Percentiles rank a stretch among this genome's conserved stretches.
Evolutionary conservation across 2,329 filamentous ascomycete genomes (phyloP).

Genomic region (Monosporascus sp.): DNA sequence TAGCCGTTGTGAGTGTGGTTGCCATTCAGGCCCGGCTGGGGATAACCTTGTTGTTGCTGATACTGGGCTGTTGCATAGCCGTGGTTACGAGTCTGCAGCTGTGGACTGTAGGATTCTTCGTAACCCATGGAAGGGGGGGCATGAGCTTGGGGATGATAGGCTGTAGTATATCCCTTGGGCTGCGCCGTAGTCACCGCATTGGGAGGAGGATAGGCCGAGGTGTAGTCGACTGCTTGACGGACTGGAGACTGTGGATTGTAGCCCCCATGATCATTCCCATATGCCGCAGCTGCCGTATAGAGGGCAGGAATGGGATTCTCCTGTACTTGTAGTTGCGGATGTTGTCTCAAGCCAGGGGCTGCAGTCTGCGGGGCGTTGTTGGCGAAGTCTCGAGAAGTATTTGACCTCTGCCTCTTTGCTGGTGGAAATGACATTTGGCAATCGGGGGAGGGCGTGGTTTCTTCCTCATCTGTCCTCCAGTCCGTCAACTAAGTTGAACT

Average conservation of each 20-base stretch:
- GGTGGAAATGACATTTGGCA: conserved; percentile 28
- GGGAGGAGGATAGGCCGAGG: conserved; percentile 1
- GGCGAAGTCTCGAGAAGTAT: conserved; percentile 27
- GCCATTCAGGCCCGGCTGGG: conserved; percentile 14
- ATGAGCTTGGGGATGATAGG: neutral
- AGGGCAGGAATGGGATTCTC: conserved; percentile 14
- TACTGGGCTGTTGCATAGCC: conserved; percentile 6
- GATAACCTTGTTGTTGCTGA: conserved; percentile 17
- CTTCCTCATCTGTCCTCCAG: too few relatives aligned
- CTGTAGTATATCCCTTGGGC: neutral
- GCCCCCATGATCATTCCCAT: conserved; percentile 19
- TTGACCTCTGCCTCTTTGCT: conserved; percentile 29
- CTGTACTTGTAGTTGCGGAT: conserved; percentile 3
- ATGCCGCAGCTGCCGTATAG: conserved; percentile 14
- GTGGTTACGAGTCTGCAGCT: conserved; percentile 3
- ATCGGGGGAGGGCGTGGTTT: conserved; percentile 1
- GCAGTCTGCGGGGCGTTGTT: conserved; percentile 27
- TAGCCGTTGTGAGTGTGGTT: conserved; percentile 18
- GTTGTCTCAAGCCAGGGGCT: conserved; percentile 27
- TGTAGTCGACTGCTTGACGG: conserved; percentile 1
- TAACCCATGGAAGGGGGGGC: conserved; percentile 4
- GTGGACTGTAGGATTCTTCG: conserved; percentile 17
- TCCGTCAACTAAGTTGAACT: too few relatives aligned
- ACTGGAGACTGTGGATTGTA: conserved; percentile 15
- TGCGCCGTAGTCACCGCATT: neutral